A percentile compares a stretch with the other conserved stretches of the same genome.
Conservation (phyloP, 495 filamentous ascomycete species). For the Aspergillus sparsus region DNA sequence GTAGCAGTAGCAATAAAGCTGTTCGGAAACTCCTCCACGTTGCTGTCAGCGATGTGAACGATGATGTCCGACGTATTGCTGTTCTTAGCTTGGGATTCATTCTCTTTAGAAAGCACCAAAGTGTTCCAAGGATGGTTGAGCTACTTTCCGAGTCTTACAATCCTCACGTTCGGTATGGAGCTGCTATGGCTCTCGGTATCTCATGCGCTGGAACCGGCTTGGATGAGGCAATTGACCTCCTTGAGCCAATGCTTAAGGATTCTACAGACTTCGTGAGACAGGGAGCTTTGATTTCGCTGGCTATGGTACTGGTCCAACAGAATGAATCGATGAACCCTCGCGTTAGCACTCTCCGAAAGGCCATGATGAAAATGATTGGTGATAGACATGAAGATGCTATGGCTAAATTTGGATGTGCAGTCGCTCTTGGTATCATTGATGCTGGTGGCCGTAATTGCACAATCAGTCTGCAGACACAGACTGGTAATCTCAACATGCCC, state of each 20-base stretch:
- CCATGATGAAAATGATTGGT: constrained; percentile 83
- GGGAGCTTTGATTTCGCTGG: constrained; percentile 88
- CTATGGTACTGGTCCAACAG: constrained; percentile 98
- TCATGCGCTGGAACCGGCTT: constrained; percentile 96
- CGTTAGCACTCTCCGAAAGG: constrained; percentile 77
- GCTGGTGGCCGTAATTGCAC: constrained; percentile 98
- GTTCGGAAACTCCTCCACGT: constrained; percentile 96
- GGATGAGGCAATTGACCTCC: constrained; percentile 93
- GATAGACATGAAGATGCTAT: constrained; percentile 99
- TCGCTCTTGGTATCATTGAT: constrained; percentile 96
- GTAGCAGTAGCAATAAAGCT: constrained; percentile 96
- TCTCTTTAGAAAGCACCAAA: constrained; percentile 94
- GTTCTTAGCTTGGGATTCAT: constrained; percentile 99
- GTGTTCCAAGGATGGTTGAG: constrained; percentile 99
- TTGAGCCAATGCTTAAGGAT: constrained; percentile 99
- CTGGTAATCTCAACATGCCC: constrained; percentile 95
- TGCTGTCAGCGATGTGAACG: constrained; percentile 97
- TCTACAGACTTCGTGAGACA: constrained; percentile 98
- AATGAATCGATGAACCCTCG: constrained; percentile 96
- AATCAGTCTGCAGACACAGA: constrained; percentile 95
- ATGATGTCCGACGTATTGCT: constrained; percentile 94
- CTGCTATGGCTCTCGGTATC: constrained; percentile 97
- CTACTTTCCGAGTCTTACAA: constrained; percentile 97
- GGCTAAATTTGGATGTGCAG: constrained; percentile 95
- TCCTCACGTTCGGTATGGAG: constrained; percentile 96